A percentile compares a stretch with the other conserved stretches of the same genome.
Conservation (phyloP, 78 protist genomes). For the Planoprotostelium fungivorum region DNA sequence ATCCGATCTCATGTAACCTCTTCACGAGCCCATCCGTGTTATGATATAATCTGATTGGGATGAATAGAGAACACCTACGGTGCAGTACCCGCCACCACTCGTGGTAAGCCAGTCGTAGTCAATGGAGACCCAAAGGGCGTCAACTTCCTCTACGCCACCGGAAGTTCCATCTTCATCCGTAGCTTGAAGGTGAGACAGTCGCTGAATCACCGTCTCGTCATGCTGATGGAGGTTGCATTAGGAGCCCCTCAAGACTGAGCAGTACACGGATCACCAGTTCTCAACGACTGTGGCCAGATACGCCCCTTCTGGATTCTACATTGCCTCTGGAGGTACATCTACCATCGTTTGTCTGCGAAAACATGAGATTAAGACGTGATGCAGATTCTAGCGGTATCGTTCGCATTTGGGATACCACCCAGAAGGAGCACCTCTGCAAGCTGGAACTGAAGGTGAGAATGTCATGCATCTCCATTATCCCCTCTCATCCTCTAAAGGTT, state of each 20-base stretch:
- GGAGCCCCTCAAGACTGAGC: slow-evolving; percentile 41
- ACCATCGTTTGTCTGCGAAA: not conserved
- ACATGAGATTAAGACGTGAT: not conserved
- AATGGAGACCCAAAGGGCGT: slow-evolving; percentile 78
- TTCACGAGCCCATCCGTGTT: too few relatives aligned
- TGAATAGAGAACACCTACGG: slow-evolving; percentile 65
- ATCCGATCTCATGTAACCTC: not conserved
- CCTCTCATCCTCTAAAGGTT: not conserved
- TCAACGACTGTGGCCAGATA: slow-evolving; percentile 78
- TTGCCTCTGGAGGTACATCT: slow-evolving; percentile 79
- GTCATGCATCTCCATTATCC: not conserved
- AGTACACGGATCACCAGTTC: slow-evolving; percentile 81
- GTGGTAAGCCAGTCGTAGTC: slow-evolving; percentile 67
- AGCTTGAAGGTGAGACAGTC: slow-evolving; percentile 34
- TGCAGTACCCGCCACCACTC: slow-evolving; percentile 70
- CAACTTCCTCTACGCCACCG: slow-evolving; percentile 71
- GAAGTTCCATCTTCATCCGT: slow-evolving; percentile 73
- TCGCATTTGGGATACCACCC: slow-evolving; percentile 88
- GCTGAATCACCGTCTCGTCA: not conserved
- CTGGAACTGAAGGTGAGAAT: slow-evolving; percentile 41
- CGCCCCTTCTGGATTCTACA: slow-evolving; percentile 86
- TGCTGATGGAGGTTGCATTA: not conserved
- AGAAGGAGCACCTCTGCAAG: slow-evolving; percentile 80
- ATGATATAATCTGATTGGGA: too few relatives aligned
- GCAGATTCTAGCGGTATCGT: slow-evolving; percentile 73